Percentiles rank a stretch among this genome's conserved stretches.
These are phyloP conservation scores for Sphagnum contortum DNA, from an alignment of 225 moss, liverwort and hornwort species.

Conservation along the genomic window DNA sequence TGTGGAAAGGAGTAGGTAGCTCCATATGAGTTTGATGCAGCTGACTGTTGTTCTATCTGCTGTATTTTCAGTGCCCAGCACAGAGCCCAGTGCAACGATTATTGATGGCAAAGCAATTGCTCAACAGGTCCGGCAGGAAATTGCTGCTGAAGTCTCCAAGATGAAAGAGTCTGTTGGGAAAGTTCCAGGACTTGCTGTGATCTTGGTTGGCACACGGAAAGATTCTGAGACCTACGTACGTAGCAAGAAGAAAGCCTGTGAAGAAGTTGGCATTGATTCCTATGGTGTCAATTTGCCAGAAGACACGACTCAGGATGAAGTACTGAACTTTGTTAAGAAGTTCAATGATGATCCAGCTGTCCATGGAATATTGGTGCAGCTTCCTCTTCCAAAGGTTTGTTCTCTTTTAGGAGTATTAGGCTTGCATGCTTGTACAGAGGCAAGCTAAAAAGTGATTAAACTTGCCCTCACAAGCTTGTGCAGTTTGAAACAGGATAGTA, in stretches of 20 bases:
- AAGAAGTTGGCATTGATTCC: conserved; percentile 59
- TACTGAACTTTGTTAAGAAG: conserved; percentile 38
- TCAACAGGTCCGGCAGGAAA: conserved; percentile 52
- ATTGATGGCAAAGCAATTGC: conserved; percentile 80
- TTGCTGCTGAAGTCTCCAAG: conserved; percentile 45
- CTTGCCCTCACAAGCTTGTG: too few species aligned
- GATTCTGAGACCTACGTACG: conserved; percentile 83
- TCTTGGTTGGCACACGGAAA: conserved; percentile 65
- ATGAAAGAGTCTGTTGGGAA: conserved; percentile 49
- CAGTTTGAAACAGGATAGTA: too few species aligned
- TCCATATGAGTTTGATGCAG: too few species aligned
- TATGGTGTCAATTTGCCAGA: conserved; percentile 56
- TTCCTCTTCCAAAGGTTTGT: too few species aligned
- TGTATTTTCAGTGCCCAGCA: conserved; percentile 16
- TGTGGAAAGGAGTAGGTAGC: too few species aligned
- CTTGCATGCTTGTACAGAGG: too few species aligned
- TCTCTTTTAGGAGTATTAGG: too few species aligned
- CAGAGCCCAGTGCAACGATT: conserved; percentile 36
- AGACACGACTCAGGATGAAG: conserved; percentile 49
- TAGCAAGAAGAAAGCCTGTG: conserved; percentile 69
- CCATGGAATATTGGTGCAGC: conserved; percentile 19
- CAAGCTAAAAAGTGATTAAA: too few species aligned
- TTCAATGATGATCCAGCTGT: conserved; percentile 67
- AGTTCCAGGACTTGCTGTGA: conserved; percentile 66
- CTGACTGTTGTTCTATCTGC: too few species aligned